These are phyloP conservation scores for Pleurotus platypus DNA, from an alignment of 768 basidiomycete species.

Conservation along the genomic window DNA sequence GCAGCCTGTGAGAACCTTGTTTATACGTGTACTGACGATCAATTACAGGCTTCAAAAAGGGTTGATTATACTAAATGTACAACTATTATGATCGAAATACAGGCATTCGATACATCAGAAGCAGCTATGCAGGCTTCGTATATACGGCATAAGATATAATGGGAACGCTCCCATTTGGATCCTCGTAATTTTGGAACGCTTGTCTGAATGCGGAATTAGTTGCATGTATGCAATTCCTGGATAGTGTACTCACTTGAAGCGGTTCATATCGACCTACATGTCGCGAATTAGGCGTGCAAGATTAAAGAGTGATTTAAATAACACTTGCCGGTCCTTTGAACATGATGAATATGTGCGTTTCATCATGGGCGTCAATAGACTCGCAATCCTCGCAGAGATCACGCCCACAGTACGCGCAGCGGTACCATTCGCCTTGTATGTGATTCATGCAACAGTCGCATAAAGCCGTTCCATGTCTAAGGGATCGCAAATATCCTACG, in stretches of 20 bases:
- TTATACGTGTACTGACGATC: neutral
- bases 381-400: slow-evolving; percentile 90
- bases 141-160: slow-evolving; percentile 66
- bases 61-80: slow-evolving; percentile 20
- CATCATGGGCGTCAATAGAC: slow-evolving; percentile 75
- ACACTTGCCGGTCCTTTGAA: slow-evolving; percentile 75
- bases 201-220: slow-evolving; percentile 28
- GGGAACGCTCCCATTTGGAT: slow-evolving; percentile 48
- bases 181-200: slow-evolving; percentile 52
- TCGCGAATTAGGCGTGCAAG: slow-evolving; percentile 8
- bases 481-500: slow-evolving; percentile 57
- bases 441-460: slow-evolving; percentile 85
- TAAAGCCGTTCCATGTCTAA: slow-evolving; percentile 64
- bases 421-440: slow-evolving; percentile 87
- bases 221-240: slow-evolving; percentile 3
- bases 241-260: slow-evolving; percentile 52
- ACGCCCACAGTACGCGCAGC: slow-evolving; percentile 82
- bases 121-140: slow-evolving; percentile 20
- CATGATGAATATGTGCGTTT: slow-evolving; percentile 80
- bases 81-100: neutral
- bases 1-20: slow-evolving; percentile 1
- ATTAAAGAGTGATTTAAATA: neutral
- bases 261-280: slow-evolving; percentile 68
- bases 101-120: neutral
- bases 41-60: slow-evolving; percentile 67